phyloP scores from a whole-genome alignment of 176 grass and related monocot species.

The Rhynchospora tenuis region DNA sequence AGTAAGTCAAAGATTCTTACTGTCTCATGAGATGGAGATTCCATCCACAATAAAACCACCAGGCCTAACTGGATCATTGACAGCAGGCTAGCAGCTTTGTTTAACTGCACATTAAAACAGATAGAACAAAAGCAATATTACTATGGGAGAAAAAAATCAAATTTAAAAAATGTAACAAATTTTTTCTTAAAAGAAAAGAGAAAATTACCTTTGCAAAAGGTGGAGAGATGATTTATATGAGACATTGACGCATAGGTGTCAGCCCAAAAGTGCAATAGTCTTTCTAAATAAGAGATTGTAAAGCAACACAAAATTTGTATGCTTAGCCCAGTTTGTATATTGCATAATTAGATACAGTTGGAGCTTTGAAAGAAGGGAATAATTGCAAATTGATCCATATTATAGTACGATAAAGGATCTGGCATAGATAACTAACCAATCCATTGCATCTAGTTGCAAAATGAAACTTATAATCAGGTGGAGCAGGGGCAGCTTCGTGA shows the following conservation, averaged over 20 bases:
- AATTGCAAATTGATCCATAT: neutral
- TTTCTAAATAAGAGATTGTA: conserved; percentile 7
- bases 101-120: conserved; percentile 29
- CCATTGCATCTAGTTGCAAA: conserved; percentile 24
- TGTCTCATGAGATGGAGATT: conserved; percentile 39
- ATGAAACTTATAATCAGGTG: conserved; percentile 7
- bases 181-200: neutral
- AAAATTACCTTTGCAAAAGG: conserved; percentile 34
- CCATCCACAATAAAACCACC: conserved; percentile 25
- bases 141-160: neutral
- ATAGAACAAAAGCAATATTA: neutral
- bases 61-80: conserved; percentile 30
- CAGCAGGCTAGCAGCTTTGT: too few species aligned
- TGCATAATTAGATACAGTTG: neutral
- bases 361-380: neutral
- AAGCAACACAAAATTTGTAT: neutral
- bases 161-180: neutral
- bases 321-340: neutral
- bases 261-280: conserved; percentile 13
- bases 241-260: conserved; percentile 26
- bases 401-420: neutral
- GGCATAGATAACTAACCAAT: conserved; percentile 25
- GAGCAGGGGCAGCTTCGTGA: conserved; percentile 5
- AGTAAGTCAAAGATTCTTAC: conserved; percentile 21
- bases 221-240: conserved; percentile 35